Conservation (phyloP, 805 yeast genomes). For the Barnettozyma populi region DNA sequence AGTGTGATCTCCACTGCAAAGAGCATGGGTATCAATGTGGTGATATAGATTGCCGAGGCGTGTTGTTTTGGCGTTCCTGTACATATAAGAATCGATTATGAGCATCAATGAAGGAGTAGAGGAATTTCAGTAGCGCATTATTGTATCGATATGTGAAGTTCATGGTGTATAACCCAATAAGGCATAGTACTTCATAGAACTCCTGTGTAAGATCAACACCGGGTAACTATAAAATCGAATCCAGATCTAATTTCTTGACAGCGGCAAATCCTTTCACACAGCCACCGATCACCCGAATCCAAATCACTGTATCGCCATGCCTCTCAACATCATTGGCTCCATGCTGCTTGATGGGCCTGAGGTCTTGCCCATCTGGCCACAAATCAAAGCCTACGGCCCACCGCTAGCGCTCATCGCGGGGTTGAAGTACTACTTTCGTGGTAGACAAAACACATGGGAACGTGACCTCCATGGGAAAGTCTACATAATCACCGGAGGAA, state of each 20-base stretch:
- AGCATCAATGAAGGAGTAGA: background rate
- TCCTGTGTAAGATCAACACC: background rate
- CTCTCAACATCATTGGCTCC: constrained; percentile 72
- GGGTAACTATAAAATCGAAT: background rate
- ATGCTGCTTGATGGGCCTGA: constrained; percentile 68
- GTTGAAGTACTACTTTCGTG: constrained; percentile 71
- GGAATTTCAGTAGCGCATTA: no score
- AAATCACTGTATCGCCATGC: constrained; percentile 46
- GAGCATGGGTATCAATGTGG: constrained; percentile 80
- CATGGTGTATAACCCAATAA: no score
- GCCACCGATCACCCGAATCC: background rate
- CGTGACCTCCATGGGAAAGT: constrained; percentile 90
- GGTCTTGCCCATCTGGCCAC: constrained; percentile 67
- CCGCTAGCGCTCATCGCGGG: constrained; percentile 39
- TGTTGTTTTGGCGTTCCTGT: background rate
- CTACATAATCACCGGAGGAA: constrained; percentile 83
- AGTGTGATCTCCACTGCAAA: constrained; percentile 85
- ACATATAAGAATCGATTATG: background rate
- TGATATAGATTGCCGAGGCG: constrained; percentile 38
- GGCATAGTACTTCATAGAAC: no score
- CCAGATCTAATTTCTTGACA: background rate
- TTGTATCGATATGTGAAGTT: no score
- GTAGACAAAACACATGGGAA: constrained; percentile 84
- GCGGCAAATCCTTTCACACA: background rate
- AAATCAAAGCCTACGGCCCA: constrained; percentile 56